Conservation (phyloP, 352 stramenopile species). For the Phytopythium aichiense region DNA sequence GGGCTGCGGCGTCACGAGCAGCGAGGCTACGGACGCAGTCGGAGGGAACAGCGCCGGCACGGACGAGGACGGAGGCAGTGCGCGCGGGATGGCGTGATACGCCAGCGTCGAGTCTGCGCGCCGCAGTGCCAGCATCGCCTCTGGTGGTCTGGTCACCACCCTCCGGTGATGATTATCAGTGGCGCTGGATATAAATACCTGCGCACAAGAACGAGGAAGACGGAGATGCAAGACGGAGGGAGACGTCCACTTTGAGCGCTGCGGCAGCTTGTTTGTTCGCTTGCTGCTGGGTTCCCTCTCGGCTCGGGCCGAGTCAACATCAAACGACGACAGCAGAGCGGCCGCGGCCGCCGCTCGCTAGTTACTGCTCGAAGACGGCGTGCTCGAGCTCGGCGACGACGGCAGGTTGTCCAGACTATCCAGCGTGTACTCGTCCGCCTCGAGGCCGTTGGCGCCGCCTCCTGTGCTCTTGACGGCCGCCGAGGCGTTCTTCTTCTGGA, state of each 20-base stretch:
- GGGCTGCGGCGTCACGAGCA: slow-evolving; percentile 3
- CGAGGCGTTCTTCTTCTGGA: slow-evolving; percentile 74
- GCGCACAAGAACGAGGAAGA: neutral
- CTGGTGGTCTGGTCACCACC: neutral
- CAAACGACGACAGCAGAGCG: neutral
- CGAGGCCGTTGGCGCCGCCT: slow-evolving; percentile 13
- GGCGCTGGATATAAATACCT: slow-evolving; percentile 3
- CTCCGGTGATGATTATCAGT: neutral
- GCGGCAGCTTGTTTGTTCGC: neutral
- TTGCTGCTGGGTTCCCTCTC: neutral
- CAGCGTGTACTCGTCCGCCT: slow-evolving; percentile 57
- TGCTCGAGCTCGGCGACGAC: slow-evolving; percentile 7
- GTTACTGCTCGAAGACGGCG: neutral
- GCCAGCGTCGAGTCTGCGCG: neutral
- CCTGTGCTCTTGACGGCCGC: slow-evolving; percentile 17
- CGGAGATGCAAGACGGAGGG: neutral
- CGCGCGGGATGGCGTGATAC: neutral
- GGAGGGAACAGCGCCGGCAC: neutral
- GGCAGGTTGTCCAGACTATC: slow-evolving; percentile 43
- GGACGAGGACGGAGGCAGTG: neutral
- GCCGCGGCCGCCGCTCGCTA: neutral
- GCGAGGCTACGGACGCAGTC: neutral
- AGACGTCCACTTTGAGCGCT: neutral
- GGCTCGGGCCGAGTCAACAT: neutral
- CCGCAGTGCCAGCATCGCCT: neutral